Percentiles rank a stretch among this genome's conserved stretches.
These are phyloP conservation scores for Elongisporangium undulatum DNA, from an alignment of 352 stramenopile genomes.

Conservation along the genomic window DNA sequence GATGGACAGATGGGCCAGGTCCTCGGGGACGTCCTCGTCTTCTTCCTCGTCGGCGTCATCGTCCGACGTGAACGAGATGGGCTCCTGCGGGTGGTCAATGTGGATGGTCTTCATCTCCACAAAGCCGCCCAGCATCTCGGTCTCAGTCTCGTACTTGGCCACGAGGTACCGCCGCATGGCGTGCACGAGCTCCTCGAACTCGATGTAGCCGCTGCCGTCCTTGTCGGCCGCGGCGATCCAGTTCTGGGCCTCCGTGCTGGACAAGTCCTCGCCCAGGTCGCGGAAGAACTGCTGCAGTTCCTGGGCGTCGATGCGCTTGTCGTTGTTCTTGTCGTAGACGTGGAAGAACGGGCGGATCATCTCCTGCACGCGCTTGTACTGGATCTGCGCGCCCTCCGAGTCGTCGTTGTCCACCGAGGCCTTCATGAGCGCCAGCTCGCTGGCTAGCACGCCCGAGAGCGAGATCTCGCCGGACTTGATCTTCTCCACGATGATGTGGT, in stretches of 20 bases:
- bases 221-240: slow-evolving; percentile 83
- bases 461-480: slow-evolving; percentile 39
- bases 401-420: slow-evolving; percentile 24
- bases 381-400: slow-evolving; percentile 6
- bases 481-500: slow-evolving; percentile 32
- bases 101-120: slow-evolving; percentile 22
- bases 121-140: slow-evolving; percentile 16
- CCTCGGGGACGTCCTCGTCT: slow-evolving; percentile 88
- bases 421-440: slow-evolving; percentile 28
- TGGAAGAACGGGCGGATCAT: slow-evolving; percentile 87
- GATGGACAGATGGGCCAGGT: slow-evolving; percentile 83
- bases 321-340: slow-evolving; percentile 82
- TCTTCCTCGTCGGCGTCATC: slow-evolving; percentile 78
- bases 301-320: slow-evolving; percentile 72
- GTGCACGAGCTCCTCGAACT: slow-evolving; percentile 89
- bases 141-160: slow-evolving; percentile 36
- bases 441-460: slow-evolving; percentile 25
- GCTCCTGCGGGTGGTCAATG: slow-evolving; percentile 17
- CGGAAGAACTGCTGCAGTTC: slow-evolving; percentile 86
- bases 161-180: slow-evolving; percentile 69
- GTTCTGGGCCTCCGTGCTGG: slow-evolving; percentile 44
- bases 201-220: slow-evolving; percentile 78
- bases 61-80: slow-evolving; percentile 14
- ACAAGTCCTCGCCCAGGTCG: slow-evolving; percentile 87
- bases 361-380: slow-evolving; percentile 61